Evolutionary conservation across 441 rosid genomes (phyloP).

Genomic region (Capsella rubella): DNA sequence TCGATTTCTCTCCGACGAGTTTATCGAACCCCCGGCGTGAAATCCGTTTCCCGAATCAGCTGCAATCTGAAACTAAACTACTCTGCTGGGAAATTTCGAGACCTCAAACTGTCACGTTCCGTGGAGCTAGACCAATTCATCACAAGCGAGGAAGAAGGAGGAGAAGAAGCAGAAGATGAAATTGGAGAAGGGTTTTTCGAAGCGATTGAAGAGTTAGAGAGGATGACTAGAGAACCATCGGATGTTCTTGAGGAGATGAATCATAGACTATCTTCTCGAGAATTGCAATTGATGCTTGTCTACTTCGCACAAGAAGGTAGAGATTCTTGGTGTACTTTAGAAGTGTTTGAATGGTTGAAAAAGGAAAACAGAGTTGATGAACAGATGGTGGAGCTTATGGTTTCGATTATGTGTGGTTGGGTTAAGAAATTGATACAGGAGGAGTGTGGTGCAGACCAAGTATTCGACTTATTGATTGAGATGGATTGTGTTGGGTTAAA

Average conservation of each 20-base stretch:
- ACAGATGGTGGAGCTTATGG: conserved; percentile 96
- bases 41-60: conserved; percentile 42
- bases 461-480: conserved; percentile 77
- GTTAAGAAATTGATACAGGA: conserved; percentile 75
- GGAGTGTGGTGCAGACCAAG: conserved; percentile 64
- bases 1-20: conserved; percentile 41
- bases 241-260: conserved; percentile 92
- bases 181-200: conserved; percentile 81
- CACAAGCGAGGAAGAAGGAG: conserved; percentile 53
- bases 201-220: conserved; percentile 86
- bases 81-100: conserved; percentile 41
- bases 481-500: conserved; percentile 93
- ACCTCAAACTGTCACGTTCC: conserved; percentile 52
- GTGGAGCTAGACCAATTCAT: conserved; percentile 70
- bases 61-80: conserved; percentile 45
- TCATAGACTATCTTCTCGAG: conserved; percentile 76
- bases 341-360: conserved; percentile 91
- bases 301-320: conserved; percentile 95
- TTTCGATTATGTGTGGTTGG: conserved; percentile 91
- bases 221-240: conserved; percentile 91
- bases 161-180: conserved; percentile 54
- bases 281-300: conserved; percentile 80
- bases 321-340: conserved; percentile 95
- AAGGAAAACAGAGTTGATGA: conserved; percentile 84
- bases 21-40: conserved; percentile 4